Conservation (phyloP, 768 basidiomycete genomes). For the Amyloporia xantha region DNA sequence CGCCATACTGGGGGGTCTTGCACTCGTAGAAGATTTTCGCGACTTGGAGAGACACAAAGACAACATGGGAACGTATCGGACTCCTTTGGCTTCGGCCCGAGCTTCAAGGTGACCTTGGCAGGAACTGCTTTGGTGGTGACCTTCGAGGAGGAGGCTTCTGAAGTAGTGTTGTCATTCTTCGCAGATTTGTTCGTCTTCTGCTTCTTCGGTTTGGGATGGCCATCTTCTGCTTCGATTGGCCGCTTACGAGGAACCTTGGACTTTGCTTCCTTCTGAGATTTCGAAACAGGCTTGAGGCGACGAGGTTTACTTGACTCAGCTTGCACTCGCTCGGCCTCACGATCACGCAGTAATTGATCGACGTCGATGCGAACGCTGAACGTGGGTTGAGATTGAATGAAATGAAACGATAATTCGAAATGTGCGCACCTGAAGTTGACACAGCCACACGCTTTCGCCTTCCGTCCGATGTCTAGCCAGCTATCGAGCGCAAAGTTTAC, state of each 20-base stretch:
- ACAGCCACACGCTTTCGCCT: slow-evolving; percentile 71
- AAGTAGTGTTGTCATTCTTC: slow-evolving; percentile 18
- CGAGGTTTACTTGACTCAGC: slow-evolving; percentile 11
- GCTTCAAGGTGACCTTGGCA: slow-evolving; percentile 55
- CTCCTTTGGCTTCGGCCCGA: slow-evolving; percentile 56
- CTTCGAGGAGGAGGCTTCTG: slow-evolving; percentile 7
- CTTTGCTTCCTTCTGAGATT: slow-evolving; percentile 10
- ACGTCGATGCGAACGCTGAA: slow-evolving; percentile 89
- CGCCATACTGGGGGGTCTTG: slow-evolving; percentile 57
- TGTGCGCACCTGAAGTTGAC: slow-evolving; percentile 65
- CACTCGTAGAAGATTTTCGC: slow-evolving; percentile 54
- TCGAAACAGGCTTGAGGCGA: neutral
- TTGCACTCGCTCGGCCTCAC: slow-evolving; percentile 41
- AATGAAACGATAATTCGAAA: too few species aligned
- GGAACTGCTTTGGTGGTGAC: slow-evolving; percentile 9
- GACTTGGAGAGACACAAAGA: slow-evolving; percentile 50
- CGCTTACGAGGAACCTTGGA: slow-evolving; percentile 28
- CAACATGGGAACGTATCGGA: slow-evolving; percentile 59
- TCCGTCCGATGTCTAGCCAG: slow-evolving; percentile 85
- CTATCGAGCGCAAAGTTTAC: slow-evolving; percentile 95
- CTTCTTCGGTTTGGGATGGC: slow-evolving; percentile 8
- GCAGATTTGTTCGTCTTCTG: slow-evolving; percentile 20
- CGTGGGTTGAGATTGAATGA: neutral
- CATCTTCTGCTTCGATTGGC: slow-evolving; percentile 28
- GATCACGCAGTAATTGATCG: slow-evolving; percentile 70